Base-by-base conservation (phyloP, 2,329 filamentous ascomycete species). In the Fusarium chuoi region DNA sequence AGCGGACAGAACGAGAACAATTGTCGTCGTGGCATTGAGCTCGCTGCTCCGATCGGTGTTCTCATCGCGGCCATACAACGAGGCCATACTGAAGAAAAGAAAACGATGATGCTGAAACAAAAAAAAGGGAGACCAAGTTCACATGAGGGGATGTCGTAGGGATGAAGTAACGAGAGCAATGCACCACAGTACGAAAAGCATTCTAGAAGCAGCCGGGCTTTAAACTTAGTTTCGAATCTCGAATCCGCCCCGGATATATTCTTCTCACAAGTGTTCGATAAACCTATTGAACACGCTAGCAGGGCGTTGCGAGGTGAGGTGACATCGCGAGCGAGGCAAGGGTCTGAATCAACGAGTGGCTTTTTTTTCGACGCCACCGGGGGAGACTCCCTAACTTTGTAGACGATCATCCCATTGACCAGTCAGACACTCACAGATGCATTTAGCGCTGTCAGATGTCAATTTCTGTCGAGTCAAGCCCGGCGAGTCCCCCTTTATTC, bases 21-120 rank as follows among this genome's bases (percentile, higher is more conserved):
- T 14, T 1, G 70, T 72, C n/a, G 70, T 73, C 5, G 69, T 41
- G 13, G 20, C 45, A 15, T 24, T 55, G 9, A 73, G 58, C 44
- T 73, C 70, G 13, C 14, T 24, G 46, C 64, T 58, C 28, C 70
- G 64, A 26, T 73, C 65, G 15, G 56, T 33, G 20, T 41, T 8
- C 2, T n/a, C 26, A 3, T 24, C 48, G n/a, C 48, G 48, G n/a
- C 36, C 54, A 60, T 59, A 24, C 28, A 26, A 10, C 58, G 24
- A 26, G 38, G 20, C 24, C 56, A 58, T 58, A 15, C 22, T 52
- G 14, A 24, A 30, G 14, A 28, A 24, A 24, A 15, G 7, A 18
- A 45, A 38, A 18, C 11, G 7, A 20, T 22, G 12, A n/a, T 39
- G 26, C n/a, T 35, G 3, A 24, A 28, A 20, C 11, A 11, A 20